Base-by-base conservation (phyloP, 208 protist species). In the Leishmania tropica region DNA sequence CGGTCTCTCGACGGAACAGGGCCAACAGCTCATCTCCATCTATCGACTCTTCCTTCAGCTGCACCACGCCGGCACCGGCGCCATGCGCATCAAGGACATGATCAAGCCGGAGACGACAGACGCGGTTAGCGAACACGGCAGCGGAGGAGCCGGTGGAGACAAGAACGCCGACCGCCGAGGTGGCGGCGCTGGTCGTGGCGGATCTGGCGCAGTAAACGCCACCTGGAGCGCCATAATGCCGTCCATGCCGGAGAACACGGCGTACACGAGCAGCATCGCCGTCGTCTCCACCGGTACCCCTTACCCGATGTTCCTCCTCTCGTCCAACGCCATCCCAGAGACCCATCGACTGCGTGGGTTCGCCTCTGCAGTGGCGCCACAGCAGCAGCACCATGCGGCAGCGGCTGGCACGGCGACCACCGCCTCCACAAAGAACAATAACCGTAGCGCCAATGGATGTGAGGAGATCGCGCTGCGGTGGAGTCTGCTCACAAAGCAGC, bases 11-110 rank as follows among this genome's bases (percentile, higher is more conserved):
- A 65, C 68, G 21, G 70, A 71, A 28, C 83, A 92, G 10, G 93
- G 90, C 6, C 85, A 86, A 62, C 87, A 93, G 53, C 87, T 96
- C 15, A 80, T 95, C 47, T 37, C 76, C 31, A 83, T 96, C 53
- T 95, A 91, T 78, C 89, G 90, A 17, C 89, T 96, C 35, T 89
- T 93, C 64, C 81, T 94, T 24, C 91, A 89, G 8, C 82, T 96
- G 17, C 93, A 94, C 73, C 75, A 86, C 80, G 79, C 84, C 19
- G 78, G 84, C 62, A 79, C 48, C 31, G 67, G 68, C 1, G 40
- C 53, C 15, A 84, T 81, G 78, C 65, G 75, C 37, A 78, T 80
- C 6, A 78, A 81, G 28, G 82, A 80, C 65, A 83, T 83, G 85
- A 28, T 85, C 54, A 74, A 60, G 65, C 68, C 79, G 0, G 80